Base-by-base conservation (phyloP, 495 filamentous ascomycete genomes). In the Trichoderma gamsii region DNA sequence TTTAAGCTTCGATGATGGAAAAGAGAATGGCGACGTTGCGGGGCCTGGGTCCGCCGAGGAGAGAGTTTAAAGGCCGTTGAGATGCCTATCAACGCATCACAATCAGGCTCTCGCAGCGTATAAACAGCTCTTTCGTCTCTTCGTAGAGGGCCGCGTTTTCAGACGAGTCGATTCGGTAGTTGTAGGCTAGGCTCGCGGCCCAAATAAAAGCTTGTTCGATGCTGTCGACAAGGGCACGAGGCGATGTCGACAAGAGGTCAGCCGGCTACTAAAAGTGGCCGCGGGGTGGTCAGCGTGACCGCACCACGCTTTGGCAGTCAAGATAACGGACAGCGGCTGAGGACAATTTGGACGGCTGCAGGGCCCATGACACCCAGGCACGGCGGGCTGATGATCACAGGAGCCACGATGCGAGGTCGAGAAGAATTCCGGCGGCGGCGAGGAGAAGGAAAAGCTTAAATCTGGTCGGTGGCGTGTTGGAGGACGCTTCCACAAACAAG, bases 221-320 rank as follows among this genome's bases (percentile, higher is more conserved):
- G 56, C 13, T 25, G 56, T 61, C 56, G 56, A 4, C 56, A 18
- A 32, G 27, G 44, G 56, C 56, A 61, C 56, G 56, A 11, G 56
- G 56, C 25, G 29, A 21, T n/a, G 2, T 52, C 5, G 18, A 29
- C 9, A 13, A 27, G 56, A 61, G 56, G 56, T 61, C 56, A 61
- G 56, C 56, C 56, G 56, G 56, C 56, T 32, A 18, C 25, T 21
- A 61, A 25, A 61, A 61, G 56, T 21, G 16, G 56, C 56, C 56
- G 56, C 56, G 56, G 56, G 56, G 56, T 61, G 56, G 56, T 61
- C 56, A 61, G 56, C 56, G 56, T 61, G 56, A 61, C 56, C 56
- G 56, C 56, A 61, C 56, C 25, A 32, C 23, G 56, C 56, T 61
- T 61, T 25, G 56, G 56, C 56, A 61, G 25, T 13, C 25, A 29